Percentiles rank a stretch among this genome's conserved stretches.
phyloP scores from a whole-genome alignment of 1,284 basidiomycete species.

The Leccinum griseonigrum region DNA sequence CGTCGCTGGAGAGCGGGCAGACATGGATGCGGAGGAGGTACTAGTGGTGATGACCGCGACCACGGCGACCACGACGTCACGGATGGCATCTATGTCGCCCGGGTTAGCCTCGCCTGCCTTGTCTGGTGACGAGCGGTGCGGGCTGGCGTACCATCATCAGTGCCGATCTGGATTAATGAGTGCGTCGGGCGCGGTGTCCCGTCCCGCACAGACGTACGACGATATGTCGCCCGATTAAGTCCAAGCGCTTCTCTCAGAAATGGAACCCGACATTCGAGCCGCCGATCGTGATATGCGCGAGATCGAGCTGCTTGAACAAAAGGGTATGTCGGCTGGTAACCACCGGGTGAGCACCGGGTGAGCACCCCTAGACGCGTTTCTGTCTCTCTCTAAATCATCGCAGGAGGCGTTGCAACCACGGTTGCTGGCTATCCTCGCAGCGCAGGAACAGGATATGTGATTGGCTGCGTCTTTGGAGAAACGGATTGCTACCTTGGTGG shows the following conservation, averaged over 20 bases:
- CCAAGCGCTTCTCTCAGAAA: constrained; percentile 67
- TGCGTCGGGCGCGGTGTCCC: constrained; percentile 56
- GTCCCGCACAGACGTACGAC: constrained; percentile 51
- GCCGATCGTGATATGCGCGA: constrained; percentile 78
- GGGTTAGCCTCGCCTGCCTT: constrained; percentile 57
- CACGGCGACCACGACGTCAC: neutral
- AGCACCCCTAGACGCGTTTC: too few species aligned
- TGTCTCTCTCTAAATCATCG: neutral
- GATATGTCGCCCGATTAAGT: constrained; percentile 64
- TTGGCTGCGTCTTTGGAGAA: constrained; percentile 58
- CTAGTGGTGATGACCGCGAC: constrained; percentile 26
- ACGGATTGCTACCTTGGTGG: constrained; percentile 60
- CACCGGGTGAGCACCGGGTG: constrained; percentile 43
- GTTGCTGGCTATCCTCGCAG: constrained; percentile 52
- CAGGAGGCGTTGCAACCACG: constrained; percentile 63
- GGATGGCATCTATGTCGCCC: constrained; percentile 42
- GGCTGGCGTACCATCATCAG: constrained; percentile 24
- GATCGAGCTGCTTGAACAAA: constrained; percentile 64
- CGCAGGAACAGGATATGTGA: constrained; percentile 56
- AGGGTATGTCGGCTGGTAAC: constrained; percentile 67
- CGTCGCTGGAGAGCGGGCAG: constrained; percentile 69
- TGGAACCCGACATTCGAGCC: constrained; percentile 76
- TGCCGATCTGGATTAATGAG: constrained; percentile 31
- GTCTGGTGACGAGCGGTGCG: constrained; percentile 49
- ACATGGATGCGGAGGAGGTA: constrained; percentile 63